Evolutionary conservation across 75 land plant species (phyloP), one percentile per base, ranked within the genome.

Genomic region (Pinus taeda): DNA sequence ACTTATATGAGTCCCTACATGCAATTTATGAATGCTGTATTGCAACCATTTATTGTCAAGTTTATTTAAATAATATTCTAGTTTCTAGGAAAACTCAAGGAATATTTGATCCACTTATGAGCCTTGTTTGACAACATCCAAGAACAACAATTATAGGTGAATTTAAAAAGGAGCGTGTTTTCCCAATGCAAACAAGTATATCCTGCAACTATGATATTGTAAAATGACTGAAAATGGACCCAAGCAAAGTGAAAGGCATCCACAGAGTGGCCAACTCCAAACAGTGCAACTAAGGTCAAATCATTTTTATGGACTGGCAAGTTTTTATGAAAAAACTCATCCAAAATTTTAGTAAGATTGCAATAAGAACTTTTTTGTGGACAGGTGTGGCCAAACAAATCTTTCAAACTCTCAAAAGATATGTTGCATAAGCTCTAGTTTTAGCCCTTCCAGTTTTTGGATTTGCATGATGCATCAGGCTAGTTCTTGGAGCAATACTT

Each of bases 401-500:
- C 21, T 85, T 33, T 12, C 64, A 22, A 49, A 61, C 9, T 61
- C 64, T 24, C 29, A 15, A 61, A 78, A 81, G 15, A 21, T 33
- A 0, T 30, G 55, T 81, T 20, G 15, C 55, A n/a, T 13, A 59
- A 60, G 58, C 79, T 9, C 80, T 59, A 24, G 67, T 81, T 20
- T 45, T 85, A 29, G 15, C 8, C 7, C 60, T 69, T 13, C 66
- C 74, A 6, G 66, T 37, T 4, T 78, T 81, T 78, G 77, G 78
- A 55, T 55, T 81, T 15, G 61, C n/a, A 56, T n/a, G 80, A 85
- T 81, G 80, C 80, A 21, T 74, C 37, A 6, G 4, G 55, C 15
- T 78, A 11, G 85, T 74, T 33, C 79, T 83, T 24, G 74, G 82
- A n/a, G 78, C 71, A 49, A 67, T 83, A 6, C 53, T 83, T 17